Evolutionary conservation across 164 flowering plant genomes (phyloP).

Genomic region (Vitis vinifera): ASM3070453v1 NC_081821.1:3245501-3246000

Average conservation of each 20-base stretch:
- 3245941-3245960: too few species aligned
- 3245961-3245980: neutral
- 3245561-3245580: neutral
- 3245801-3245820: neutral
- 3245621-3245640: constrained; percentile 55
- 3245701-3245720: neutral
- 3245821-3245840: neutral
- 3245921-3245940: too few species aligned
- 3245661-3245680: constrained; percentile 78
- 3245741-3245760: neutral
- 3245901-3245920: neutral
- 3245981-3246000: neutral
- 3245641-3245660: constrained; percentile 96
- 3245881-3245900: neutral
- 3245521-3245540: constrained; percentile 11
- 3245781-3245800: too few species aligned
- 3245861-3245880: neutral
- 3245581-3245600: neutral
- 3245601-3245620: neutral
- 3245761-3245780: neutral
- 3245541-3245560: neutral
- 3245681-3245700: constrained; percentile 81
- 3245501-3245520: neutral
- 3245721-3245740: neutral
- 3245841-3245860: neutral